Evolutionary conservation across 352 stramenopile genomes (phyloP).

Genomic region (Globisporangium splendens): DNA sequence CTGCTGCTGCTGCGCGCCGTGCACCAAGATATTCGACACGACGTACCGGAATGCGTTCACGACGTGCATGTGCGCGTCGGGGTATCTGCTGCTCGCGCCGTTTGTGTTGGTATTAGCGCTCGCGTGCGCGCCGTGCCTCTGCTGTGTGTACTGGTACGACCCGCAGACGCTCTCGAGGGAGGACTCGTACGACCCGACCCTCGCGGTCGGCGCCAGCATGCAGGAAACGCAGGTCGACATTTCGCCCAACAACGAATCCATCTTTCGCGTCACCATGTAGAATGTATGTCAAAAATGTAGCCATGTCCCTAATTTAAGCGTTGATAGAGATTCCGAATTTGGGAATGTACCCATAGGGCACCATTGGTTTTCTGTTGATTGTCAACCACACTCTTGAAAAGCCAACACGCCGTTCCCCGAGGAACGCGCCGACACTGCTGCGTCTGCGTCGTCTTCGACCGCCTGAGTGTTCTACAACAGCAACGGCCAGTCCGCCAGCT

Average conservation of each 20-base stretch:
- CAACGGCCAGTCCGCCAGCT: conserved; percentile 45
- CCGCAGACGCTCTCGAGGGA: conserved; percentile 6
- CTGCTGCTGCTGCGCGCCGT: conserved; percentile 67
- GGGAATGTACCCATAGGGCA: too few species aligned
- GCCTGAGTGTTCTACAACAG: conserved; percentile 56
- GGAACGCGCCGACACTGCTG: conserved; percentile 20
- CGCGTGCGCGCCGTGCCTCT: conserved; percentile 17
- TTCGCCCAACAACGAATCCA: conserved; percentile 14
- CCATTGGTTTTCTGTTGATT: not conserved
- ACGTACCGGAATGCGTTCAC: conserved; percentile 60
- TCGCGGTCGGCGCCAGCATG: conserved; percentile 9
- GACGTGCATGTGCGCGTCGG: conserved; percentile 56
- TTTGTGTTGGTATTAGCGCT: conserved; percentile 25
- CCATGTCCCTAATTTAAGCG: conserved; percentile 6
- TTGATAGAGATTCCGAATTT: not conserved
- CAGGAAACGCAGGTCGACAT: conserved; percentile 13
- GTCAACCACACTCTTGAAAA: too few species aligned
- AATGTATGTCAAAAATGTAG: conserved; percentile 4
- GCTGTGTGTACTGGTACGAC: conserved; percentile 13
- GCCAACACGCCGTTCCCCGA: too few species aligned
- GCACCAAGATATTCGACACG: conserved; percentile 33
- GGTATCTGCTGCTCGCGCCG: conserved; percentile 51
- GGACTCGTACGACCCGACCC: not conserved
- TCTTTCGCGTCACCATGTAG: conserved; percentile 11
- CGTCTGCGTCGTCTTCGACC: conserved; percentile 31